Evolutionary conservation across 176 grass and related monocot species (phyloP).

Genomic region (Zizania latifolia): DNA sequence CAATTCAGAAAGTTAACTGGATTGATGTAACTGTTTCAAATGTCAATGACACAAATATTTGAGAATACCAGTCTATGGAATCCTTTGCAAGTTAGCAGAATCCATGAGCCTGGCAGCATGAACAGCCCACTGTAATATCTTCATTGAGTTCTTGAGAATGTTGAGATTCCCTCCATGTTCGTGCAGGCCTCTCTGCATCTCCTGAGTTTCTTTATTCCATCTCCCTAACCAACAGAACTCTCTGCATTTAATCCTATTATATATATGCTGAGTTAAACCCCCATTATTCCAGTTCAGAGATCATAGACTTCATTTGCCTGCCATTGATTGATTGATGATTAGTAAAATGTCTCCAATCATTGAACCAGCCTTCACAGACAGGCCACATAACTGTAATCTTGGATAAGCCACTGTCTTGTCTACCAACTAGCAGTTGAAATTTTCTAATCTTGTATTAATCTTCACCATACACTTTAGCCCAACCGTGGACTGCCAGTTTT

Average conservation of each 20-base stretch:
- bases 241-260: conserved; percentile 8
- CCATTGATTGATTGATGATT: conserved; percentile 38
- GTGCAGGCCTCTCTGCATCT: conserved; percentile 36
- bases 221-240: conserved; percentile 7
- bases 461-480: conserved; percentile 30
- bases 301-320: conserved; percentile 19
- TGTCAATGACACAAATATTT: not conserved
- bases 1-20: not conserved
- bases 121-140: conserved; percentile 9
- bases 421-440: conserved; percentile 48
- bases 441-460: conserved; percentile 22
- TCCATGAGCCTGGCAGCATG: conserved; percentile 7
- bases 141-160: conserved; percentile 32
- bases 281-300: conserved; percentile 28
- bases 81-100: not conserved
- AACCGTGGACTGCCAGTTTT: conserved; percentile 35
- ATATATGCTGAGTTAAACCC: conserved; percentile 26
- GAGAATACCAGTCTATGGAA: not conserved
- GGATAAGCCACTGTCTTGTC: conserved; percentile 42
- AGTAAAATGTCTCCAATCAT: conserved; percentile 43
- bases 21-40: not conserved
- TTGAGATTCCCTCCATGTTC: conserved; percentile 49
- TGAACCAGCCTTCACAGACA: conserved; percentile 23
- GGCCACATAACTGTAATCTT: conserved; percentile 27
- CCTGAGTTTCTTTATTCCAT: conserved; percentile 36